Evolutionary conservation across 352 stramenopile species (phyloP), one percentile per base, ranked within the genome.

Genomic region (Globisporangium radiosum): DNA sequence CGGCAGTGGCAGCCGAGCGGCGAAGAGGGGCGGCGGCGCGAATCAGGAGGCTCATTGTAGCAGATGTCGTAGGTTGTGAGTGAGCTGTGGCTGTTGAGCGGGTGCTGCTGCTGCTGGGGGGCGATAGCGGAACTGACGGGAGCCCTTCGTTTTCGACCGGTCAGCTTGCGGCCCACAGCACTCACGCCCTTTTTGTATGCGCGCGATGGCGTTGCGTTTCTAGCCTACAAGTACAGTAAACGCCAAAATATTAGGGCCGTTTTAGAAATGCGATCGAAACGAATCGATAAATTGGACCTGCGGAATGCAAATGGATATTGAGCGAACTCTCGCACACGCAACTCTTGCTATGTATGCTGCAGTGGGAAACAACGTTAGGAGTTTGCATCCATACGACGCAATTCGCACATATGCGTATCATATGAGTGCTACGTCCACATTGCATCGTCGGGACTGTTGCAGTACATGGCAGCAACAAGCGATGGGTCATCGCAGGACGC

Each of bases 1-100:
- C 1, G 45, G 69, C 47, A 33, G 25, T 33, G 59, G 65, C 55
- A 40, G 64, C 56, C 59, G 67, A 71, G 57, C 73, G 68, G 69
- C 76, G 72, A 56, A 82, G 72, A 57, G 79, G 78, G 57, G 78
- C 73, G 64, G 87, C 65, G 25, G 59, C 72, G 64, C 78, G 78
- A 50, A 66, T 76, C 54, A 78, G 58, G 66, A 85, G 65, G 65
- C 70, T 80, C 71, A 80, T 78, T 45, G 17, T 75, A 33, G 25
- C 25, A 33, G 40, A 14, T 43, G 38, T 10, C 7, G 33, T 11
- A 33, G 25, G 25, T 33, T 33, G 25, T 33, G 25, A 33, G 25
- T 33, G 25, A 33, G 25, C 25, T 33, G 25, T 13, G 13, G 7
- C 9, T 47, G 13, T 13, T 10, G 14, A 47, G 44, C 43, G 48